These are phyloP conservation scores for Garcia nutans DNA, from an alignment of 345 rosid genomes.

Conservation along the genomic window DNA sequence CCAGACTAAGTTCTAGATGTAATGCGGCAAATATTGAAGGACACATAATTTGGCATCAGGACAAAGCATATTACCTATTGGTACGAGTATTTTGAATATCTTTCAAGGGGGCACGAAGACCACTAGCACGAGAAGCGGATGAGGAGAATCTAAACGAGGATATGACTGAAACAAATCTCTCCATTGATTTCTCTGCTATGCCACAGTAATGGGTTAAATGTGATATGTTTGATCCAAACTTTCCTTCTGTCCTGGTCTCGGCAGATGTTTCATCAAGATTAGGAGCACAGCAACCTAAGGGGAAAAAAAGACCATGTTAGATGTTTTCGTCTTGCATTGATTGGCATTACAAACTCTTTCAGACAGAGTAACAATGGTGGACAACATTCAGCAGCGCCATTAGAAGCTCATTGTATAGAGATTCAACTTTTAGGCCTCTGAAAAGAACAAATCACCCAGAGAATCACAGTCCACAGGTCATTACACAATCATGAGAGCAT, in stretches of 20 bases:
- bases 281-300: constrained; percentile 34
- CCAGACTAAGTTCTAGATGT: constrained; percentile 9
- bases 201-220: constrained; percentile 63
- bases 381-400: background rate
- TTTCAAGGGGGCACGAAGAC: constrained; percentile 87
- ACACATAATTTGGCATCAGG: background rate
- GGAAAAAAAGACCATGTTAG: constrained; percentile 2
- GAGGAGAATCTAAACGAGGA: constrained; percentile 60
- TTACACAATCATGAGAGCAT: background rate
- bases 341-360: background rate
- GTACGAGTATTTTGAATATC: constrained; percentile 49
- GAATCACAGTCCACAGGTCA: background rate
- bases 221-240: constrained; percentile 77
- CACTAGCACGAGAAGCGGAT: constrained; percentile 87
- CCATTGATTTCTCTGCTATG: constrained; percentile 87
- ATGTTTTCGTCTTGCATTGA: background rate
- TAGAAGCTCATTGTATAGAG: background rate
- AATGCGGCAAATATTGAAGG: background rate
- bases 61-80: constrained; percentile 42
- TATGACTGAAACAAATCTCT: constrained; percentile 66
- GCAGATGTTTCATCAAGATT: constrained; percentile 26
- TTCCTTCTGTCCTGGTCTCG: constrained; percentile 32
- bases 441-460: background rate
- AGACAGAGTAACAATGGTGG: background rate
- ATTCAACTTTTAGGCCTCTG: constrained; percentile 6